Percentiles rank a stretch among this genome's conserved stretches.
These are phyloP conservation scores for Lentinula aciculospora DNA, from an alignment of 768 basidiomycete species.

Conservation along the genomic window DNA sequence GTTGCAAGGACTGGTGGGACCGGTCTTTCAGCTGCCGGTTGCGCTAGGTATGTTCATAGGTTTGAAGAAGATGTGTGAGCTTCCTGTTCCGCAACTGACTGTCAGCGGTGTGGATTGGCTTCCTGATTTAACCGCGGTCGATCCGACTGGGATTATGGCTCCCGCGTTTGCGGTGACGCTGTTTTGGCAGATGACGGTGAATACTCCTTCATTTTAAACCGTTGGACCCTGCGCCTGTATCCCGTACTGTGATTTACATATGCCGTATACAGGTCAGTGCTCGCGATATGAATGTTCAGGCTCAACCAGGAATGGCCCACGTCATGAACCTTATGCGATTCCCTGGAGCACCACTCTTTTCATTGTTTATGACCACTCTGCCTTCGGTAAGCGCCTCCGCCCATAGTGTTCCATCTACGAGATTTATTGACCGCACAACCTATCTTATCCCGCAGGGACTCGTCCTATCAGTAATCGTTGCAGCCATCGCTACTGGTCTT, in stretches of 20 bases:
- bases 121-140: constrained; percentile 72
- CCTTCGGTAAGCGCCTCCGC: constrained; percentile 52
- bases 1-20: constrained; percentile 35
- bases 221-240: neutral
- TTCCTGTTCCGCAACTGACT: constrained; percentile 70
- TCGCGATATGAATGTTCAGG: constrained; percentile 47
- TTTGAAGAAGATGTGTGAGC: constrained; percentile 60
- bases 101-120: constrained; percentile 71
- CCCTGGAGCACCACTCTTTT: constrained; percentile 37
- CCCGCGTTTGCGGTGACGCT: constrained; percentile 39
- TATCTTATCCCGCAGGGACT: constrained; percentile 1
- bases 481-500: constrained; percentile 23
- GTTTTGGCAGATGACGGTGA: constrained; percentile 71
- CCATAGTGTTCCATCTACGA: neutral
- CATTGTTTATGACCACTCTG: constrained; percentile 44
- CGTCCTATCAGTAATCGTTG: constrained; percentile 4
- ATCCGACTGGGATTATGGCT: constrained; percentile 75
- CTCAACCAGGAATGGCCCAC: constrained; percentile 55
- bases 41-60: constrained; percentile 83
- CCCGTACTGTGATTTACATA: neutral
- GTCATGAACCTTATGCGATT: constrained; percentile 62
- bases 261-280: constrained; percentile 31
- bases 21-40: constrained; percentile 65
- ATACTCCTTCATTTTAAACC: constrained; percentile 17
- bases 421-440: neutral